A percentile compares a stretch with the other conserved stretches of the same genome.
phyloP scores from a whole-genome alignment of 2,329 filamentous ascomycete genomes.

The Sarocladium brachiariae region DNA sequence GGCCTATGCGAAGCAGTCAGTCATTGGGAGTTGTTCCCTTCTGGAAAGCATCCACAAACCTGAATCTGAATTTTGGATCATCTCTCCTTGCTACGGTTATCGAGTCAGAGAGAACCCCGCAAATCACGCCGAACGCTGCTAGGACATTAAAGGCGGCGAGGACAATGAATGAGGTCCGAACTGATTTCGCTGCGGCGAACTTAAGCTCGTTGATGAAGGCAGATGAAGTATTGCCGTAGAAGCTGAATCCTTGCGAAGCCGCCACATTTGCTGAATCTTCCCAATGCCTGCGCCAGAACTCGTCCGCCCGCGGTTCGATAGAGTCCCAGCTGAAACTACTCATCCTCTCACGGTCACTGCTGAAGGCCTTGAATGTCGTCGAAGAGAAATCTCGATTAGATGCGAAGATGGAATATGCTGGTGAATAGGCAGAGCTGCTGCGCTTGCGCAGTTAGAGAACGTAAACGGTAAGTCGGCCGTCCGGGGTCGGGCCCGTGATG shows the following conservation, averaged over 20 bases:
- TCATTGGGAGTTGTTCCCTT: neutral
- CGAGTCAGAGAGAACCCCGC: constrained; percentile 51
- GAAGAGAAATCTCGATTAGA: neutral
- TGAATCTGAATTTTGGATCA: constrained; percentile 32
- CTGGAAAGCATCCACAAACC: constrained; percentile 23
- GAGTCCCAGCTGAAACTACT: constrained; percentile 16
- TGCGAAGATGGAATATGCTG: neutral
- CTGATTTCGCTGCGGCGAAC: constrained; percentile 47
- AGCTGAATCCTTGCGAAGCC: constrained; percentile 7
- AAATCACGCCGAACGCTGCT: constrained; percentile 47
- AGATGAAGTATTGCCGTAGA: constrained; percentile 33
- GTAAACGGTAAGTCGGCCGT: constrained; percentile 2
- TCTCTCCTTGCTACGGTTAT: constrained; percentile 39
- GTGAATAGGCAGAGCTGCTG: neutral
- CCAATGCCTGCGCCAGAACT: constrained; percentile 12
- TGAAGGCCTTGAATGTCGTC: neutral
- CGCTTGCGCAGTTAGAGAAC: constrained; percentile 1
- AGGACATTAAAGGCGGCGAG: constrained; percentile 55
- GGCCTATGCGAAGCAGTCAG: constrained; percentile 9
- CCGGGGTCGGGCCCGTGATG: constrained; percentile 7
- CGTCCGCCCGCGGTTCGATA: constrained; percentile 14
- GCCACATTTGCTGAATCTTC: constrained; percentile 5
- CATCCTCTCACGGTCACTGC: neutral
- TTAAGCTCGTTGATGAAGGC: constrained; percentile 43
- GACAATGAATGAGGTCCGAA: constrained; percentile 55